Percentiles rank a stretch among this genome's conserved stretches.
Evolutionary conservation across 2,329 filamentous ascomycete species (phyloP).

Genomic region (Ophiocordyceps camponoti-rufipedis): DNA sequence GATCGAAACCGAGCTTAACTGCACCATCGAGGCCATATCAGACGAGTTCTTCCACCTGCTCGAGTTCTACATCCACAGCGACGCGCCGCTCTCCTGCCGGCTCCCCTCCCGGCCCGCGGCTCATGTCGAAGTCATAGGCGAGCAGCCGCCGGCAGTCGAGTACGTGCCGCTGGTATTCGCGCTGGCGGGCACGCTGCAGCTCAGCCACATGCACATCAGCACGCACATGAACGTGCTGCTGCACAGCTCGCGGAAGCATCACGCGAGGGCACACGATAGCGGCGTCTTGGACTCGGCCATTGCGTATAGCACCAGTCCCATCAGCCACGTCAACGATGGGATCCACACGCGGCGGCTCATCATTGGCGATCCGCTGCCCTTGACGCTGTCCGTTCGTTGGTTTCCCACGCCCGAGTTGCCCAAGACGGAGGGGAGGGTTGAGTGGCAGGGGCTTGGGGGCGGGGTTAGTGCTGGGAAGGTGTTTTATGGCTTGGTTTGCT

Average conservation of each 20-base stretch:
- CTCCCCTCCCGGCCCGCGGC: slow-evolving; percentile 57
- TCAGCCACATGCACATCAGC: slow-evolving; percentile 77
- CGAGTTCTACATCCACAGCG: slow-evolving; percentile 96
- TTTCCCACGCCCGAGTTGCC: slow-evolving; percentile 59
- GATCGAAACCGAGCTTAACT: slow-evolving; percentile 63
- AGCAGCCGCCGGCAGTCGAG: slow-evolving; percentile 29
- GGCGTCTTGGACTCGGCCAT: slow-evolving; percentile 76
- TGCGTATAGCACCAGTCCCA: slow-evolving; percentile 67
- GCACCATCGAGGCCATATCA: slow-evolving; percentile 58
- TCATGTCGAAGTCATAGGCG: slow-evolving; percentile 35
- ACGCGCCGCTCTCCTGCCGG: slow-evolving; percentile 82
- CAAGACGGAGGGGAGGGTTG: slow-evolving; percentile 43
- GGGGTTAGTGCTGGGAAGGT: slow-evolving; percentile 45
- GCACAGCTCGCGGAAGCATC: slow-evolving; percentile 47
- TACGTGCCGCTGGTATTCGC: slow-evolving; percentile 81
- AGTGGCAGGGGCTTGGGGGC: slow-evolving; percentile 47
- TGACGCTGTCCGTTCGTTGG: slow-evolving; percentile 73
- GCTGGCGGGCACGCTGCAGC: slow-evolving; percentile 72
- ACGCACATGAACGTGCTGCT: slow-evolving; percentile 80
- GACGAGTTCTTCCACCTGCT: slow-evolving; percentile 76
- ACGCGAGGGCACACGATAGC: slow-evolving; percentile 43
- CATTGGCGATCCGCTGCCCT: slow-evolving; percentile 68
- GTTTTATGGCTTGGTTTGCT: slow-evolving; percentile 42
- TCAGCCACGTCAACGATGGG: slow-evolving; percentile 36
- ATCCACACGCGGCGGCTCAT: slow-evolving; percentile 47